Conservation (phyloP, 345 rosid genomes). For the Chamaenerion angustifolium region DNA sequence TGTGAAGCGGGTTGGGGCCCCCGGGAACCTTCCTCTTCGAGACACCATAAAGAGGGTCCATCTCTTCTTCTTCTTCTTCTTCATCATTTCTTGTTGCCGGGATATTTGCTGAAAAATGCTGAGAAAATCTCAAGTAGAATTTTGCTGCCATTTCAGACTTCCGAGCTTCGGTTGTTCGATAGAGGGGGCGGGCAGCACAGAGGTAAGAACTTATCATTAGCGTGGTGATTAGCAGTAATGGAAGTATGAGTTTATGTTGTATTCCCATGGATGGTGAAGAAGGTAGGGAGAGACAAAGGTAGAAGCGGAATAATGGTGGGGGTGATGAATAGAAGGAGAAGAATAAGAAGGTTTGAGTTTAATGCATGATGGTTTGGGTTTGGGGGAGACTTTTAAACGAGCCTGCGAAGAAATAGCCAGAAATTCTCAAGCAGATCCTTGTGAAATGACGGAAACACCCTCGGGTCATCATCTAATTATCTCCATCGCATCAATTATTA, state of each 20-base stretch:
- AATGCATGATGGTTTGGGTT: neutral
- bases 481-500: no score
- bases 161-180: conserved; percentile 10
- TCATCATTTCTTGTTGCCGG: neutral
- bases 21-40: conserved; percentile 32
- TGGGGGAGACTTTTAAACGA: no score
- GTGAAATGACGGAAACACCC: no score
- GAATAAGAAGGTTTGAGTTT: neutral
- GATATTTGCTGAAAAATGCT: conserved; percentile 8
- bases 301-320: no score
- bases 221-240: conserved; percentile 14
- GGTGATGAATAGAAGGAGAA: no score
- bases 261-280: conserved; percentile 7
- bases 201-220: conserved; percentile 5
- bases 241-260: conserved; percentile 2
- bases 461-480: no score
- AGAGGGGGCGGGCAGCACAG: conserved; percentile 13
- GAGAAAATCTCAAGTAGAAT: conserved; percentile 3
- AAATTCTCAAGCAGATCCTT: no score
- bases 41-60: conserved; percentile 18
- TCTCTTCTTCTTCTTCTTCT: conserved; percentile 5
- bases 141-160: conserved; percentile 3
- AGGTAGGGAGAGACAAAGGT: neutral
- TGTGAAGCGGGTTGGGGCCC: conserved; percentile 56
- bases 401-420: no score